These are phyloP conservation scores for Centrapalus pauciflorus DNA, from an alignment of 129 eudicot species.

Conservation along the genomic window DNA sequence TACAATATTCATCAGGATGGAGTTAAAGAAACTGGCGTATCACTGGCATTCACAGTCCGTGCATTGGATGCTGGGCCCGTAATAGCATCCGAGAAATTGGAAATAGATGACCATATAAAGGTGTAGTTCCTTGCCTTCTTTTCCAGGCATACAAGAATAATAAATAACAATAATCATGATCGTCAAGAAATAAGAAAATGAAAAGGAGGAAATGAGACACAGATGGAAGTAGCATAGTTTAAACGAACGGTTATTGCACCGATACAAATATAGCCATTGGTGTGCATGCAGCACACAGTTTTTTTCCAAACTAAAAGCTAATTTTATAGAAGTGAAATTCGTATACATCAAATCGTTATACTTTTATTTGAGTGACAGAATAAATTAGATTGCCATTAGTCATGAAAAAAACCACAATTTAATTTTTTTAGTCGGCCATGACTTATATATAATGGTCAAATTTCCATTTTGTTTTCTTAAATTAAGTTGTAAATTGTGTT, in stretches of 20 bases:
- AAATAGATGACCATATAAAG: slow-evolving; percentile 77
- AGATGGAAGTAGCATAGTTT: neutral
- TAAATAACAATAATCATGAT: neutral
- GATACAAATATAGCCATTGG: neutral
- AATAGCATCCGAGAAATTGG: slow-evolving; percentile 58
- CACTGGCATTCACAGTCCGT: slow-evolving; percentile 84
- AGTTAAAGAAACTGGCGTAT: slow-evolving; percentile 87
- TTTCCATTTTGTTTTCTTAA: neutral
- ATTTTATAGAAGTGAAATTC: neutral
- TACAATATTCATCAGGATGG: slow-evolving; percentile 58
- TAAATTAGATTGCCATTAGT: neutral
- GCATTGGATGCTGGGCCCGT: slow-evolving; percentile 90
- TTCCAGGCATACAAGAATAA: no score
- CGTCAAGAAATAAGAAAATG: neutral
- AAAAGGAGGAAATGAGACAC: neutral
- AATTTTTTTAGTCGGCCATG: neutral
- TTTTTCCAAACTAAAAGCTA: neutral
- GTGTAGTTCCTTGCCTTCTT: slow-evolving; percentile 17
- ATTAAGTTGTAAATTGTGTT: neutral
- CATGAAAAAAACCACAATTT: no score
- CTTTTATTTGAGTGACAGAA: neutral
- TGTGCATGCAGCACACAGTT: neutral
- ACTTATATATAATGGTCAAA: neutral
- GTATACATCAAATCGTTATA: neutral
- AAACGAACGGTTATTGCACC: neutral